Conservation (phyloP, 768 basidiomycete genomes). For the Lentinus brumalis region DNA sequence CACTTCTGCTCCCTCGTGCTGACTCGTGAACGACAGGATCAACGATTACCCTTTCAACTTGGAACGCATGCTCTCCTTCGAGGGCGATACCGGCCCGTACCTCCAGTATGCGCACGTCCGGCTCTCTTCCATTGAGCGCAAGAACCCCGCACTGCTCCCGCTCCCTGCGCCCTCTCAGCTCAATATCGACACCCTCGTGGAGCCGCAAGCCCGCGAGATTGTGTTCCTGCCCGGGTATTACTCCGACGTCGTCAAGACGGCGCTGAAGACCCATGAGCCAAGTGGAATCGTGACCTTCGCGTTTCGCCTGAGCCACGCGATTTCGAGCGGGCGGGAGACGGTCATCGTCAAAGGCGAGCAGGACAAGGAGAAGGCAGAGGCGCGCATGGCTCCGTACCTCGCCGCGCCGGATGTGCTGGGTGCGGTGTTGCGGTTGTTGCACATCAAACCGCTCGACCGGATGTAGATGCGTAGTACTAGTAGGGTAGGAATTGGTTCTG, state of each 20-base stretch:
- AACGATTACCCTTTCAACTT: constrained; percentile 97
- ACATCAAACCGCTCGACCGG: constrained; percentile 85
- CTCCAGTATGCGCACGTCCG: constrained; percentile 97
- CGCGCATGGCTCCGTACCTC: constrained; percentile 87
- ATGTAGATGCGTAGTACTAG: constrained; percentile 57
- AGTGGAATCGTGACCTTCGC: constrained; percentile 89
- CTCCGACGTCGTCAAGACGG: constrained; percentile 88
- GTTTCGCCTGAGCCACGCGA: constrained; percentile 84
- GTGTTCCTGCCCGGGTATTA: constrained; percentile 85
- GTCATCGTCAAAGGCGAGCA: constrained; percentile 83
- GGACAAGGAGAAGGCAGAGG: constrained; percentile 75
- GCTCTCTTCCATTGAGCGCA: constrained; percentile 85
- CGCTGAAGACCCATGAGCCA: constrained; percentile 84
- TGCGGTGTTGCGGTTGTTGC: constrained; percentile 84
- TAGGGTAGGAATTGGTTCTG: background rate
- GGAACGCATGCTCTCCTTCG: constrained; percentile 92
- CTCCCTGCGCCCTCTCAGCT: constrained; percentile 72
- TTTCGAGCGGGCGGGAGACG: constrained; percentile 91
- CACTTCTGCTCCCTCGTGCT: background rate
- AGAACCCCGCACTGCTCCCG: constrained; percentile 85
- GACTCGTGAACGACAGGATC: constrained; percentile 53
- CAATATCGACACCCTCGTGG: constrained; percentile 58
- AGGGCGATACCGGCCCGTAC: constrained; percentile 95
- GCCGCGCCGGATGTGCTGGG: constrained; percentile 89
- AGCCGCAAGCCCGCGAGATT: constrained; percentile 84